A percentile compares a stretch with the other conserved stretches of the same genome.
Conservation (phyloP, 2,329 filamentous ascomycete genomes). For the Alternaria postmessia region DNA sequence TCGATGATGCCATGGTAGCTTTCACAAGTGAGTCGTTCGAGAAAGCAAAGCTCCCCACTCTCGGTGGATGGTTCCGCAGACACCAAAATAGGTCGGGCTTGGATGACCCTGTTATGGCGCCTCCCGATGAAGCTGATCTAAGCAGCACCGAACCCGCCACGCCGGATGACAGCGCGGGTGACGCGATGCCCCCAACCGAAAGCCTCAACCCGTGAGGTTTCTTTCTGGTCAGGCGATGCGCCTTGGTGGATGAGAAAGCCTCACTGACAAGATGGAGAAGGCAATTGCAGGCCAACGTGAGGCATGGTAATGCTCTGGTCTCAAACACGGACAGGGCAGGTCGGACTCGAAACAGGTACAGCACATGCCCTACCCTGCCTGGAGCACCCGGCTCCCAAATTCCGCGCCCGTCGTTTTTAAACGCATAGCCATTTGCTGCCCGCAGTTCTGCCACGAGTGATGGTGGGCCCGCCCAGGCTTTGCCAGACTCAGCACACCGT, state of each 20-base stretch:
- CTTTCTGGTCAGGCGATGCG: slow-evolving; percentile 29
- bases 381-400: slow-evolving; percentile 40
- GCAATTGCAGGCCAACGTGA: slow-evolving; percentile 25
- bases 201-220: slow-evolving; percentile 25
- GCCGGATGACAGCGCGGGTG: slow-evolving; percentile 44
- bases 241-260: slow-evolving; percentile 6
- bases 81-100: slow-evolving; percentile 36
- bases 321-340: slow-evolving; percentile 36
- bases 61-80: slow-evolving; percentile 29
- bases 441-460: slow-evolving; percentile 39
- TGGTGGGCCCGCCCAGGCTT: slow-evolving; percentile 35
- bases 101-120: slow-evolving; percentile 30
- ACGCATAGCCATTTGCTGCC: slow-evolving; percentile 43
- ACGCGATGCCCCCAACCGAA: slow-evolving; percentile 33
- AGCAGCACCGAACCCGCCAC: slow-evolving; percentile 38
- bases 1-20: slow-evolving; percentile 6
- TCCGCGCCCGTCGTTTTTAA: slow-evolving; percentile 42
- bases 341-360: slow-evolving; percentile 46
- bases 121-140: slow-evolving; percentile 38
- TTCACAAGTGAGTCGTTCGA: slow-evolving; percentile 2
- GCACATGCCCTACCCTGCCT: slow-evolving; percentile 28
- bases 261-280: slow-evolving; percentile 10
- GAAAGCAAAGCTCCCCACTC: slow-evolving; percentile 5
- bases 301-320: slow-evolving; percentile 28
- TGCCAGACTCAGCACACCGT: slow-evolving; percentile 36